These are phyloP conservation scores for Lactarius sp. DNA, from an alignment of 768 basidiomycete genomes.

Conservation along the genomic window DNA sequence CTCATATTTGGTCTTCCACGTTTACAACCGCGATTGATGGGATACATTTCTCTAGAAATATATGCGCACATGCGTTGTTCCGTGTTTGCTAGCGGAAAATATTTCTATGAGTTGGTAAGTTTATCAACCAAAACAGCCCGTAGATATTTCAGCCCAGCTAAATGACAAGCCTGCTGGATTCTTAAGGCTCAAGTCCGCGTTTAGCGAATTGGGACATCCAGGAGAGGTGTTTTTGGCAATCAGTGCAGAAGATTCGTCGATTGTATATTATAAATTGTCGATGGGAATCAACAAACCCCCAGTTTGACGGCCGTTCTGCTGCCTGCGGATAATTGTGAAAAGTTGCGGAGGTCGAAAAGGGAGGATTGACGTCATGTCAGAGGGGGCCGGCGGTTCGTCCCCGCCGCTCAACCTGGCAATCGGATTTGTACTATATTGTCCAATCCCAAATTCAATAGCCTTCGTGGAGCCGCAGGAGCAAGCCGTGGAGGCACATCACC, in stretches of 20 bases:
- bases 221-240: constrained; percentile 21
- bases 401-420: background rate
- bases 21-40: background rate
- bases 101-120: constrained; percentile 23
- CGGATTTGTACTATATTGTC: background rate
- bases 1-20: background rate
- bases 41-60: background rate
- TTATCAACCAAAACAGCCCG: too few species aligned
- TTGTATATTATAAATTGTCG: constrained; percentile 24
- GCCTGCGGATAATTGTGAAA: background rate
- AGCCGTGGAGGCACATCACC: background rate
- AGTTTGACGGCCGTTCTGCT: background rate
- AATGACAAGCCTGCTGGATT: background rate
- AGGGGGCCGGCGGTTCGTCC: too few species aligned
- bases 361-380: constrained; percentile 17
- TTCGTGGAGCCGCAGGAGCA: background rate
- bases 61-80: constrained; percentile 9
- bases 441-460: background rate
- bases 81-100: constrained; percentile 10
- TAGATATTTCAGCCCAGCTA: background rate
- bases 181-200: constrained; percentile 15
- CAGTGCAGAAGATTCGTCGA: constrained; percentile 21
- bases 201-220: constrained; percentile 7
- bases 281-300: constrained; percentile 20
- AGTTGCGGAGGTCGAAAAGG: constrained; percentile 11